A percentile compares a stretch with the other conserved stretches of the same genome.
Evolutionary conservation across 345 rosid genomes (phyloP).

Genomic region (Pseudoturritis turrita): DNA sequence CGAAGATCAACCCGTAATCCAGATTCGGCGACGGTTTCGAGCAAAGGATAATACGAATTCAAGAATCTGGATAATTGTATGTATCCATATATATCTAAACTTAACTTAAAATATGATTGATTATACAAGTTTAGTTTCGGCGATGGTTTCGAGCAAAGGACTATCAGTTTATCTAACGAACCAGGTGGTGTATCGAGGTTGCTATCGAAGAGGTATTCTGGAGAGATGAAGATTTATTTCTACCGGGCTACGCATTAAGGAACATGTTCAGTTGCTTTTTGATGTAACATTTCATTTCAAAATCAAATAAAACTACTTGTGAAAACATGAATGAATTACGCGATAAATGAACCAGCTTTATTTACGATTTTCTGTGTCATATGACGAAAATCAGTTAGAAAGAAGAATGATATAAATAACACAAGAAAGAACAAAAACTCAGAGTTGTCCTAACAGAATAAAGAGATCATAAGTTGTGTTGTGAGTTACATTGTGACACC

Average conservation of each 20-base stretch:
- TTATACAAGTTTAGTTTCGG: constrained; percentile 4
- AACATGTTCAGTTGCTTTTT: background rate
- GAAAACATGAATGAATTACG: background rate
- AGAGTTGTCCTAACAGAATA: constrained; percentile 1
- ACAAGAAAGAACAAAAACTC: background rate
- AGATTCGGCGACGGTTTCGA: no score
- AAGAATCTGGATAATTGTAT: no score
- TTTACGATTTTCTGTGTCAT: background rate
- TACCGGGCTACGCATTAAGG: background rate
- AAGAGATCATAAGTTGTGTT: background rate
- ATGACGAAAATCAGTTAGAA: background rate
- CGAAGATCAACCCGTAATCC: background rate
- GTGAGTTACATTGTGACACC: no score
- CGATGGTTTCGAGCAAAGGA: background rate
- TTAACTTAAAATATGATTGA: background rate
- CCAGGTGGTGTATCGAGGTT: background rate
- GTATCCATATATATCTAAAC: no score
- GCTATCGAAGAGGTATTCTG: background rate
- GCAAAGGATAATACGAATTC: no score
- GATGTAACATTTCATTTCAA: background rate
- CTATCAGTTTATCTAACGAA: constrained; percentile 7
- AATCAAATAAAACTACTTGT: constrained; percentile 2
- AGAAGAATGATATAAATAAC: background rate
- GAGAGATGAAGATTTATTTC: constrained; percentile 20
- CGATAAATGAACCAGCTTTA: background rate